These are phyloP conservation scores for Ploettnerulaceae sp. DNA, from an alignment of 2,329 filamentous ascomycete species.

Conservation along the genomic window DNA sequence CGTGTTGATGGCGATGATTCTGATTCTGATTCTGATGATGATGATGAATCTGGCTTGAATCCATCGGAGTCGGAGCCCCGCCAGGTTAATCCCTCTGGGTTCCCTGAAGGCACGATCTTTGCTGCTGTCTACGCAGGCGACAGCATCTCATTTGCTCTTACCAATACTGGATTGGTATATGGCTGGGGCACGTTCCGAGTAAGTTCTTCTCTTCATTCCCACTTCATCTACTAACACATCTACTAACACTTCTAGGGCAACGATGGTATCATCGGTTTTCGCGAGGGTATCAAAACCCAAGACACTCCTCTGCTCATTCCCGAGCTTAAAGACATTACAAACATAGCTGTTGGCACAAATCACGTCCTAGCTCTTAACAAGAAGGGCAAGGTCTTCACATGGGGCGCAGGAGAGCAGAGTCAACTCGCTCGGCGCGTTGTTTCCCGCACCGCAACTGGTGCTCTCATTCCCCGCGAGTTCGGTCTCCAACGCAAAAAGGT, in stretches of 20 bases:
- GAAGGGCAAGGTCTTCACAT: slow-evolving; percentile 55
- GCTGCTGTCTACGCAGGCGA: slow-evolving; percentile 67
- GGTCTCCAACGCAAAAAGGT: slow-evolving; percentile 29
- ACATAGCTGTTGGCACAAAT: slow-evolving; percentile 51
- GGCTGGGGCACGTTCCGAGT: slow-evolving; percentile 81
- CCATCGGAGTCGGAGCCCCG: slow-evolving; percentile 65
- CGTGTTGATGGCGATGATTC: slow-evolving; percentile 40
- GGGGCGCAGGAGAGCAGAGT: slow-evolving; percentile 64
- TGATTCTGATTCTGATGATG: slow-evolving; percentile 38
- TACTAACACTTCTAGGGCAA: slow-evolving; percentile 45
- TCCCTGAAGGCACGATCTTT: slow-evolving; percentile 57
- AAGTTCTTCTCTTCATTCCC: slow-evolving; percentile 30
- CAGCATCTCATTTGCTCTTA: slow-evolving; percentile 71
- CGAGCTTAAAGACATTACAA: slow-evolving; percentile 50
- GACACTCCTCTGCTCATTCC: slow-evolving; percentile 47
- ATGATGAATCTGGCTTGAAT: slow-evolving; percentile 55
- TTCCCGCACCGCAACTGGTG: slow-evolving; percentile 25
- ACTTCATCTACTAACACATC: slow-evolving; percentile 17
- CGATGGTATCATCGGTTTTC: slow-evolving; percentile 58
- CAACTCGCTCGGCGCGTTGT: slow-evolving; percentile 52
- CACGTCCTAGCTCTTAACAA: slow-evolving; percentile 55
- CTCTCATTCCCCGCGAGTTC: slow-evolving; percentile 33
- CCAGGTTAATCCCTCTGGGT: slow-evolving; percentile 52
- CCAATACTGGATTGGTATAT: slow-evolving; percentile 69
- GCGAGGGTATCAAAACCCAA: slow-evolving; percentile 27